These are phyloP conservation scores for Xylariomycetidae sp. DNA, from an alignment of 2,329 filamentous ascomycete species.

Conservation along the genomic window DNA sequence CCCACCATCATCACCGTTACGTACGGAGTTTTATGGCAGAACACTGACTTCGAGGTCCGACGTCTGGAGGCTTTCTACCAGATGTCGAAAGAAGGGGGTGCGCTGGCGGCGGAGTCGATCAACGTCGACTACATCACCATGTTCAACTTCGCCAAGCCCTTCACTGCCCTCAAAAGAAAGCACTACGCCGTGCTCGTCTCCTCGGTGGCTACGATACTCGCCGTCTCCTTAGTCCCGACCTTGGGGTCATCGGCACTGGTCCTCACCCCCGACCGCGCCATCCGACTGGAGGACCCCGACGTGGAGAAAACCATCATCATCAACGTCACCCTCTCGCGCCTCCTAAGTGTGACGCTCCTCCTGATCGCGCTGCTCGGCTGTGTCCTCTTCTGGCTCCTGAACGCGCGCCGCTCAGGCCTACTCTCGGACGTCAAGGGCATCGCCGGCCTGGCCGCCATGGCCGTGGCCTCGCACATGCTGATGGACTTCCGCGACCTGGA, in stretches of 20 bases:
- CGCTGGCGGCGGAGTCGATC: slow-evolving; percentile 58
- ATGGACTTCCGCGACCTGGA: slow-evolving; percentile 70
- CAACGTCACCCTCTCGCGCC: slow-evolving; percentile 52
- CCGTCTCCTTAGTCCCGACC: slow-evolving; percentile 63
- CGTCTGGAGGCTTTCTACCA: slow-evolving; percentile 63
- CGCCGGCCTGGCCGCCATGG: slow-evolving; percentile 69
- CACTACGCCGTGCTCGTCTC: slow-evolving; percentile 66
- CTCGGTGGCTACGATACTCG: slow-evolving; percentile 57
- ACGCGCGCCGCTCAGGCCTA: slow-evolving; percentile 58
- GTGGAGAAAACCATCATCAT: slow-evolving; percentile 50
- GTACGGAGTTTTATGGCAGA: slow-evolving; percentile 61
- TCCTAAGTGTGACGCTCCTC: slow-evolving; percentile 50
- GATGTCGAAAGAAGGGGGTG: slow-evolving; percentile 53
- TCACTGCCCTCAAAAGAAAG: slow-evolving; percentile 53
- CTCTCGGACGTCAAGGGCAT: slow-evolving; percentile 65
- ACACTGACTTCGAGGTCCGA: slow-evolving; percentile 60
- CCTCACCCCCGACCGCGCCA: slow-evolving; percentile 45
- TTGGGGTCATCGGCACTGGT: slow-evolving; percentile 58
- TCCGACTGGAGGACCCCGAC: slow-evolving; percentile 35
- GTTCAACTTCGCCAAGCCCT: slow-evolving; percentile 58
- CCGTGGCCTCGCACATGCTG: slow-evolving; percentile 65
- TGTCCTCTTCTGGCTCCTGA: slow-evolving; percentile 54
- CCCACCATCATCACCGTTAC: slow-evolving; percentile 56
- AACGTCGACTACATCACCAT: slow-evolving; percentile 70
- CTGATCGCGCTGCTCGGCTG: slow-evolving; percentile 53